Evolutionary conservation across 2,329 filamentous ascomycete genomes (phyloP).

Genomic region (Trichoderma cornu-damae): DNA sequence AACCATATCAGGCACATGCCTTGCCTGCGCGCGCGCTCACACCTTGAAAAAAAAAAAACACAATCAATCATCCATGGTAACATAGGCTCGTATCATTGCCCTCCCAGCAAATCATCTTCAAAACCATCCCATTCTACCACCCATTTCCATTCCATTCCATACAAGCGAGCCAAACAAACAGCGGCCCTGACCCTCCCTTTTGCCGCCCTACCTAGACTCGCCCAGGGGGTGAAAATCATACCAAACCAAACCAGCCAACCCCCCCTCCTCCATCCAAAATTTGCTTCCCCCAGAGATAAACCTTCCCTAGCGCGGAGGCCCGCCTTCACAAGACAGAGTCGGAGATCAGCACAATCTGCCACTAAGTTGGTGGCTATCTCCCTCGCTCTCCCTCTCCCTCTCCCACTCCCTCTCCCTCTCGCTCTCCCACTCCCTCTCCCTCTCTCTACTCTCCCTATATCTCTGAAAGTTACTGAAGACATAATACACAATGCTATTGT

Average conservation of each 20-base stretch:
- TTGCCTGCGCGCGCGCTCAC: neutral
- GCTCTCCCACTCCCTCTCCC: neutral
- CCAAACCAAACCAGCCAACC: too few relatives aligned
- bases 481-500: too few relatives aligned
- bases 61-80: neutral
- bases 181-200: neutral
- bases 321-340: neutral
- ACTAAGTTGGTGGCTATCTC: neutral
- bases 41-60: neutral
- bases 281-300: conserved; percentile 13
- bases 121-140: neutral
- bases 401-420: too few relatives aligned
- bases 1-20: neutral
- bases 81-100: conserved; percentile 1
- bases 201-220: neutral
- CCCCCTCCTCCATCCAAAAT: neutral
- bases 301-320: conserved; percentile 12
- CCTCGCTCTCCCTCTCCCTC: too few relatives aligned
- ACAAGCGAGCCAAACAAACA: conserved; percentile 11
- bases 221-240: too few relatives aligned
- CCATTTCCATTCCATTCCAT: conserved; percentile 13
- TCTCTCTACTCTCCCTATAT: too few relatives aligned
- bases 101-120: conserved; percentile 1
- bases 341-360: conserved; percentile 6
- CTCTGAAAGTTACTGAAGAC: too few relatives aligned